Percentiles rank a stretch among this genome's conserved stretches.
These are phyloP conservation scores for Scutellaria barbata DNA, from an alignment of 257 asterid species.

Conservation along the genomic window DNA sequence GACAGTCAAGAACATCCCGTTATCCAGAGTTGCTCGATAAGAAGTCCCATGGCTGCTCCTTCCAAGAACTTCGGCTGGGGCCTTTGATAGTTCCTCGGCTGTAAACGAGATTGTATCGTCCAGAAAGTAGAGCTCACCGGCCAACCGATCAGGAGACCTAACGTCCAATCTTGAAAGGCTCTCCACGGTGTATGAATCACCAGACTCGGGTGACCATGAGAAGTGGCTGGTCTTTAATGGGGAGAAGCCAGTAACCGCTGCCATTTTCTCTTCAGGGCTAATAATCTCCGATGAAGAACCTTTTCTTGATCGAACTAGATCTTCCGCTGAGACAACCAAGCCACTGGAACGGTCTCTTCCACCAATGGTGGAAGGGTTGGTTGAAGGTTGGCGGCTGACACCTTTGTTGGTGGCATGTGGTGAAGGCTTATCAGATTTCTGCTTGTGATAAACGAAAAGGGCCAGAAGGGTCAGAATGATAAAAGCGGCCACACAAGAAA, in stretches of 20 bases:
- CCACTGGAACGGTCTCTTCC: conserved; percentile 56
- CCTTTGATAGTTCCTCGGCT: conserved; percentile 86
- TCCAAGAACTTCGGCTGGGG: conserved; percentile 98
- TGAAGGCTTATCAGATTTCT: conserved; percentile 50
- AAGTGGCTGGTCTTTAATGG: conserved; percentile 84
- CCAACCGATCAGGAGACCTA: conserved; percentile 81
- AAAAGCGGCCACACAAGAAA: conserved; percentile 62
- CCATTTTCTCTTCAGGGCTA: conserved; percentile 74
- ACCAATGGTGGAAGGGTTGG: conserved; percentile 57
- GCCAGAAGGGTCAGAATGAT: conserved; percentile 59
- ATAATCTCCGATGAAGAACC: conserved; percentile 71
- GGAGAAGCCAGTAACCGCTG: conserved; percentile 73
- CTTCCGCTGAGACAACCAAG: conserved; percentile 72
- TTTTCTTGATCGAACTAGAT: conserved; percentile 61
- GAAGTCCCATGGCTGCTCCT: conserved; percentile 99
- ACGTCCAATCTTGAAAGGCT: conserved; percentile 79
- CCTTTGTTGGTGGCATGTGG: conserved; percentile 60
- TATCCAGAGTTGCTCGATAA: conserved; percentile 79
- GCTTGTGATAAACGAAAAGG: conserved; percentile 50
- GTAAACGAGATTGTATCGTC: conserved; percentile 88
- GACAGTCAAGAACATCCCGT: conserved; percentile 85
- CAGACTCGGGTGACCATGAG: conserved; percentile 96
- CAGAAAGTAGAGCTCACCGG: conserved; percentile 90
- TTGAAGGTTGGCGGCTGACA: conserved; percentile 46
- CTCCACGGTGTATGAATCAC: conserved; percentile 75